phyloP scores from a whole-genome alignment of 768 basidiomycete genomes.

The Hemileccinum rubropunctum region DNA sequence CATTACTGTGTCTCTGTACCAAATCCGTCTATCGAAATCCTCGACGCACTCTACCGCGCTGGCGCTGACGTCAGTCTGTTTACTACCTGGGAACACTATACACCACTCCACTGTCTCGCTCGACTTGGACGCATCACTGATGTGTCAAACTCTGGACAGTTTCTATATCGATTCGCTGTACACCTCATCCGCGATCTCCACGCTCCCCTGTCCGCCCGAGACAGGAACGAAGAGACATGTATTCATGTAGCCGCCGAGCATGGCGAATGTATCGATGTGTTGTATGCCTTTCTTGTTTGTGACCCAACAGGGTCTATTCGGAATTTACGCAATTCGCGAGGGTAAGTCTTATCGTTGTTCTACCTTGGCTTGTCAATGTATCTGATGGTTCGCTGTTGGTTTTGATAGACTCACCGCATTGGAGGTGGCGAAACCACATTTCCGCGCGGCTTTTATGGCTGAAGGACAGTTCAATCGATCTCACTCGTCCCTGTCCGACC shows the following conservation, averaged over 20 bases:
- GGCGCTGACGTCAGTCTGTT: conserved; percentile 75
- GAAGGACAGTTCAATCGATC: conserved; percentile 47
- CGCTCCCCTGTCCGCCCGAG: conserved; percentile 63
- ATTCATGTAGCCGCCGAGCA: conserved; percentile 78
- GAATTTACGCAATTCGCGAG: conserved; percentile 65
- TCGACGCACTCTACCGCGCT: conserved; percentile 72
- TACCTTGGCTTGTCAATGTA: neutral
- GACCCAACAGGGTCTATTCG: conserved; percentile 55
- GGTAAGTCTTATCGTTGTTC: conserved; percentile 43
- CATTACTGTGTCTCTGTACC: conserved; percentile 63
- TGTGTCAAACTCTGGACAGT: conserved; percentile 32
- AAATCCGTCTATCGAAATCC: conserved; percentile 55
- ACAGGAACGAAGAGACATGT: conserved; percentile 71
- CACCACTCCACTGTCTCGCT: conserved; percentile 68
- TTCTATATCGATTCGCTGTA: conserved; percentile 55
- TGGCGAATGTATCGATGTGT: conserved; percentile 60
- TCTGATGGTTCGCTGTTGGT: neutral
- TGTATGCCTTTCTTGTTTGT: conserved; percentile 62
- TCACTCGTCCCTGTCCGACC: conserved; percentile 52
- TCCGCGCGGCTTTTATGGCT: conserved; percentile 58
- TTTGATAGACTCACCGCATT: conserved; percentile 49
- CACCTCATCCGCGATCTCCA: conserved; percentile 70
- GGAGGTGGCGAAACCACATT: conserved; percentile 67
- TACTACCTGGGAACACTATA: conserved; percentile 60
- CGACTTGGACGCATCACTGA: conserved; percentile 34